Evolutionary conservation across 371 early-diverging fungal species (phyloP).

Genomic region (Mucor saturninus): DNA sequence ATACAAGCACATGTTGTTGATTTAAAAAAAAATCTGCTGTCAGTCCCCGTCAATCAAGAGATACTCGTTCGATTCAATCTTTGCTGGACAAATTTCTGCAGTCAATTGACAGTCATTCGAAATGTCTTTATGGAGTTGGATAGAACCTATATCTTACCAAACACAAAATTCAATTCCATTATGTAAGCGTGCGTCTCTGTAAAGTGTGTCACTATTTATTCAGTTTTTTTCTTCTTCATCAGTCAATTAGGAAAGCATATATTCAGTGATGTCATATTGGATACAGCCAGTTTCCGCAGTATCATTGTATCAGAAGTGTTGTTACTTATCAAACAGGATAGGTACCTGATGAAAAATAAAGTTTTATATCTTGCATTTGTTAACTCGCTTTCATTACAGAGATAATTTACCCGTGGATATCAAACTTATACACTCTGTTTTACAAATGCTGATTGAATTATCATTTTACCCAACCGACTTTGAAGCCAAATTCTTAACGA

Average conservation of each 20-base stretch:
- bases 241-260: slow-evolving; percentile 19
- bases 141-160: slow-evolving; percentile 84
- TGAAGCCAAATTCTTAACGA: slow-evolving; percentile 67
- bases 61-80: slow-evolving; percentile 7
- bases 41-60: neutral
- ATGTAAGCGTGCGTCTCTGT: slow-evolving; percentile 51
- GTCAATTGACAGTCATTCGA: slow-evolving; percentile 63
- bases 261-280: slow-evolving; percentile 24
- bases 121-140: slow-evolving; percentile 92
- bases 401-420: slow-evolving; percentile 61
- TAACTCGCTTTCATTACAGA: slow-evolving; percentile 16
- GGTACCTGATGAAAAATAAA: too few relatives aligned
- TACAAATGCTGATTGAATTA: slow-evolving; percentile 84
- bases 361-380: too few relatives aligned
- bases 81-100: slow-evolving; percentile 56
- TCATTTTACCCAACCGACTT: slow-evolving; percentile 71
- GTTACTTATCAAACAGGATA: slow-evolving; percentile 13
- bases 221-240: neutral
- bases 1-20: slow-evolving; percentile 39
- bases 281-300: slow-evolving; percentile 7
- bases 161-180: slow-evolving; percentile 67
- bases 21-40: neutral
- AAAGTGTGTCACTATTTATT: neutral
- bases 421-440: slow-evolving; percentile 61
- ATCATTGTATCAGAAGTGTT: slow-evolving; percentile 13